Conservation (phyloP, 148 eudicot genomes). For the Cornus suecica region DNA sequence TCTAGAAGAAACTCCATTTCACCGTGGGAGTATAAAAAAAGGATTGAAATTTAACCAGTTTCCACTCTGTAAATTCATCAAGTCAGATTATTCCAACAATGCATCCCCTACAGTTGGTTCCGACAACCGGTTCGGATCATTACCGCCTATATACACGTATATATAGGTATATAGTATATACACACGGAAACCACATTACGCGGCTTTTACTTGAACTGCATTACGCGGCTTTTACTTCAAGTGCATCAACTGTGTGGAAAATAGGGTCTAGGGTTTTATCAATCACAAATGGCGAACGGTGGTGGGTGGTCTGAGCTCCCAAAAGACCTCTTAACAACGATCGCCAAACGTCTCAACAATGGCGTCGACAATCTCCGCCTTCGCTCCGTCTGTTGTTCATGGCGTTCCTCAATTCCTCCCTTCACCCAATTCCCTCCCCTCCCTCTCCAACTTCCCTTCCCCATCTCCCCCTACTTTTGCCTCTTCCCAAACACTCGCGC, state of each 20-base stretch:
- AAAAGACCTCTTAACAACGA: neutral
- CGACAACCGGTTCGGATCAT: no score
- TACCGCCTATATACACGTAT: no score
- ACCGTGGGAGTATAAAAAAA: no score
- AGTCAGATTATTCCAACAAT: no score
- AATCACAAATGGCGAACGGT: neutral
- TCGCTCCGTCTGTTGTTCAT: neutral
- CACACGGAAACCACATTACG: no score
- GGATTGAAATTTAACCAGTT: no score
- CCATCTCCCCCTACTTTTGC: neutral
- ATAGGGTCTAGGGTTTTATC: neutral
- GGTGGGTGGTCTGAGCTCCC: neutral
- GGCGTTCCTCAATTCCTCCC: conserved; percentile 3
- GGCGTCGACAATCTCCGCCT: neutral
- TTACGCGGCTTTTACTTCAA: no score
- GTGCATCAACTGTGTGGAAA: neutral
- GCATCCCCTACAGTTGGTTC: no score
- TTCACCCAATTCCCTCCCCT: neutral
- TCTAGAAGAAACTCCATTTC: no score
- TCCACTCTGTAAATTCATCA: no score
- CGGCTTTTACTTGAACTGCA: no score
- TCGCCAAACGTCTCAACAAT: conserved; percentile 1
- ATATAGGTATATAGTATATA: no score
- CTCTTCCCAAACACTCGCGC: neutral
- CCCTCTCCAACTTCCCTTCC: neutral